Evolutionary conservation across 2,329 filamentous ascomycete genomes (phyloP).

Genomic region (Trichoderma citrinoviride): DNA sequence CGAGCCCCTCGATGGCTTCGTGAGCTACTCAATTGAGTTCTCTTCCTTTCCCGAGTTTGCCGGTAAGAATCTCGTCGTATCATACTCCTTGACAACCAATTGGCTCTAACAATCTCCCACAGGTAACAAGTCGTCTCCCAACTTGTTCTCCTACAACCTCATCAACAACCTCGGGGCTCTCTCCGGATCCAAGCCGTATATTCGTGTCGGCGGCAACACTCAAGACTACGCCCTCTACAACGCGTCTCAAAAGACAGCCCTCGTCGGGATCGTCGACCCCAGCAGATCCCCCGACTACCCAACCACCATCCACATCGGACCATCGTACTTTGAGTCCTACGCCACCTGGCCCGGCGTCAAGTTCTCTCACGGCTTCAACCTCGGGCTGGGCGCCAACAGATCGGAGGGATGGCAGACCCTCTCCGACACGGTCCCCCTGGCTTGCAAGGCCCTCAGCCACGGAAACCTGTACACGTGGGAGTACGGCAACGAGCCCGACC

Average conservation of each 20-base stretch:
- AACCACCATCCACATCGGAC: slow-evolving; percentile 58
- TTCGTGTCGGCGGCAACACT: slow-evolving; percentile 65
- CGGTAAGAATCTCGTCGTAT: slow-evolving; percentile 28
- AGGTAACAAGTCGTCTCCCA: slow-evolving; percentile 55
- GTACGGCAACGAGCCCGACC: slow-evolving; percentile 51
- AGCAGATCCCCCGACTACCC: slow-evolving; percentile 57
- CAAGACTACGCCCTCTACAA: slow-evolving; percentile 64
- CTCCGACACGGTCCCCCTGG: slow-evolving; percentile 53
- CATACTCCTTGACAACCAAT: neutral
- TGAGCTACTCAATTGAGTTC: slow-evolving; percentile 53
- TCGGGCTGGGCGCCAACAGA: slow-evolving; percentile 51
- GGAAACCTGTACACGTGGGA: slow-evolving; percentile 57
- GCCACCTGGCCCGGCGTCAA: slow-evolving; percentile 53
- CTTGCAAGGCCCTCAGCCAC: slow-evolving; percentile 53
- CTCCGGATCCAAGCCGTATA: slow-evolving; percentile 55
- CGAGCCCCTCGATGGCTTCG: slow-evolving; percentile 36
- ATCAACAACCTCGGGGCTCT: slow-evolving; percentile 55
- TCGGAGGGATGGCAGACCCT: slow-evolving; percentile 51
- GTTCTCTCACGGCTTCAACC: slow-evolving; percentile 62
- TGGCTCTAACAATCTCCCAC: neutral
- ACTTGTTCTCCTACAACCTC: slow-evolving; percentile 59
- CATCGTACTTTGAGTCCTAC: slow-evolving; percentile 63
- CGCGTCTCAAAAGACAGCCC: slow-evolving; percentile 46
- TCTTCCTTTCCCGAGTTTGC: slow-evolving; percentile 53
- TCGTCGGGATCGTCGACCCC: slow-evolving; percentile 52